Conservation (phyloP, 495 filamentous ascomycete species). For the Penicillium angulare region DNA sequence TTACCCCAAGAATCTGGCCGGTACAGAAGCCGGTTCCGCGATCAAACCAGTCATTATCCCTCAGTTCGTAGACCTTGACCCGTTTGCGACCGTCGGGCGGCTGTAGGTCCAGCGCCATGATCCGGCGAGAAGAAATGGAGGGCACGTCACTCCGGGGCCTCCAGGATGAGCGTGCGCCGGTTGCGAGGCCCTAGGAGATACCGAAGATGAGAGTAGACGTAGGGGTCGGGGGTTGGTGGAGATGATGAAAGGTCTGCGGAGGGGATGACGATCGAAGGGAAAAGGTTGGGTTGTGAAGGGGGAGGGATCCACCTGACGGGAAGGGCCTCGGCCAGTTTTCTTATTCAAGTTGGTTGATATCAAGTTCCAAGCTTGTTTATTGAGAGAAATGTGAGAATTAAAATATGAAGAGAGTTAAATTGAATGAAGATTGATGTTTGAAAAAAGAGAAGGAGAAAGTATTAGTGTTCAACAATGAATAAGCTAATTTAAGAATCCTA, state of each 20-base stretch:
- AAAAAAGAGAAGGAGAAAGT: no score
- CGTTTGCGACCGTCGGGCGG: constrained; percentile 85
- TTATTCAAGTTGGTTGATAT: neutral
- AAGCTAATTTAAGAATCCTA: neutral
- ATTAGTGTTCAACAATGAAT: neutral
- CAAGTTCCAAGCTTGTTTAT: neutral
- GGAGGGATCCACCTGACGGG: constrained; percentile 19
- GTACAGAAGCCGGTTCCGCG: constrained; percentile 94
- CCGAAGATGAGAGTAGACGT: constrained; percentile 10
- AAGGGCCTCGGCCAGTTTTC: constrained; percentile 21
- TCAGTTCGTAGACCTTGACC: constrained; percentile 98
- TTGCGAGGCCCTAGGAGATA: constrained; percentile 28
- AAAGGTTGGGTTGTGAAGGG: constrained; percentile 6
- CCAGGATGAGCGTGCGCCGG: constrained; percentile 39
- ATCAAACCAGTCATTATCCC: constrained; percentile 99
- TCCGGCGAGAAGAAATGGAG: constrained; percentile 37
- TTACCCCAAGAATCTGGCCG: constrained; percentile 73
- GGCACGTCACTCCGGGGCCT: constrained; percentile 44
- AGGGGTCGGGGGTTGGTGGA: constrained; percentile 6
- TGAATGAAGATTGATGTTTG: neutral
- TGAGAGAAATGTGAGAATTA: no score
- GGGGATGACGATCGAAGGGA: constrained; percentile 29
- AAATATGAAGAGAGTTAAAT: neutral
- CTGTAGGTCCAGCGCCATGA: constrained; percentile 86
- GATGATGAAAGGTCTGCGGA: constrained; percentile 15